Evolutionary conservation across 2,329 filamentous ascomycete genomes (phyloP), one percentile per base, ranked within the genome.

Genomic region (Pestalotiopsis sp.): DNA sequence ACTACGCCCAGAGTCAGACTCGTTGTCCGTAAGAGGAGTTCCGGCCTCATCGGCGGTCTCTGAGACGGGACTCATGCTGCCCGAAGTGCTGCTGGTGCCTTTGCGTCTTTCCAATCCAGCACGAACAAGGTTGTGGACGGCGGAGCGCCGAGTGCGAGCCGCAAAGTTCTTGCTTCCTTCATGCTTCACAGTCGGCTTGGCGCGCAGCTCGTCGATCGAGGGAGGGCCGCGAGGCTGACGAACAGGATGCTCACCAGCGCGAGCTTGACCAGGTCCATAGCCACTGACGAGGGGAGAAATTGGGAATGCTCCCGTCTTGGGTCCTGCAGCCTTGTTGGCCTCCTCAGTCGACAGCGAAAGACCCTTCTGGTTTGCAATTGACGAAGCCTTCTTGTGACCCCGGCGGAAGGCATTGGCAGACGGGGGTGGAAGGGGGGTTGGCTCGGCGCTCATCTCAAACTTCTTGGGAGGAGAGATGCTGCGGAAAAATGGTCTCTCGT

Each of bases 131-230:
- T 94, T 98, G 83, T 95, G 91, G 59, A 99, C 91, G 31, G 96
- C 96, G 75, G 93, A 94, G 72, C 95, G 94, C 70, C 96, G 94
- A 76, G 97, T 95, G 70, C 96, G 94, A 68, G 94, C 91, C 12
- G 93, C 92, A 82, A 99, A 99, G 84, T 99, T 99, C 89, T 98
- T 91, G 90, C 95, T 98, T 27, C 95, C 96, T 80, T 98, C 95
- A 72, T 95, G 90, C 83, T 94, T 97, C 73, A 93, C 91, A 9
- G 95, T 98, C 1, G 96, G 96, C 82, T 95, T 96, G 23, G 91
- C 88, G 76, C 92, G 89, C 70, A 99, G 90, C 82, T 99, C 96
- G 73, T 99, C 96, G 64, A 98, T 87, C 14, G 93, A 90, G 14
- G 96, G 96, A 27, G 96, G 96, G 4, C 95, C 95, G 72, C 94